Evolutionary conservation across 768 basidiomycete genomes (phyloP), one percentile per base, ranked within the genome.

Genomic region (Dacryopinax spathularia): DNA sequence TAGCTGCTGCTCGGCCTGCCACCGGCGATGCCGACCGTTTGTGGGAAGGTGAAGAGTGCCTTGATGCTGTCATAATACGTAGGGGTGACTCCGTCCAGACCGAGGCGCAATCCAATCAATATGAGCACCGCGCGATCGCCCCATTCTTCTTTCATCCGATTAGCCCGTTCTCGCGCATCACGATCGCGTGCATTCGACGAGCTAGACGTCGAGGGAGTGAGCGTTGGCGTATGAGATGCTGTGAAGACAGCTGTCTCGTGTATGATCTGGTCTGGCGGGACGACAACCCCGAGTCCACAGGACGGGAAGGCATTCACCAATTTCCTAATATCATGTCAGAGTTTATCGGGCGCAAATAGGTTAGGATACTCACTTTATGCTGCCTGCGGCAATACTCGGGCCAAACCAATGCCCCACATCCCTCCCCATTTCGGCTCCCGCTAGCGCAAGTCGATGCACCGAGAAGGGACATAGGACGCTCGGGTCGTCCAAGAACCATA

Each of bases 341-440:
- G 16, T 60, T 31, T 20, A 20, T 25, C 33, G 60, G n/a, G n/a
- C n/a, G n/a, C n/a, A n/a, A 33, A 36, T 37, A 62, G 2, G 37
- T 43, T n/a, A 29, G 64, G 31, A 56, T 9, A 72, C 80, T 63
- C 71, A 91, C 88, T 88, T 91, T 76, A 98, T 88, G 12, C 92
- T 94, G 35, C 94, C 93, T 7, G 94, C 93, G n/a, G 95, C 96
- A 0, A 90, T 92, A 71, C 90, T 94, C 0, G 95, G 95, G 0
- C 95, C 95, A 70, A 98, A 98, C 95, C 95, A 98, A 73, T 92
- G 88, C 0, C 95, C 95, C 0, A 97, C 88, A 67, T 92, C 90
- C 66, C 90, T 97, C 13, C 95, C 95, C 1, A 97, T 81, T 68
- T 93, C 88, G 71, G 97, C 94, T 0, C 95, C 95, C 0, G 93